phyloP scores from a whole-genome alignment of 2,329 filamentous ascomycete genomes.

The Delphinella strobiligena region DNA sequence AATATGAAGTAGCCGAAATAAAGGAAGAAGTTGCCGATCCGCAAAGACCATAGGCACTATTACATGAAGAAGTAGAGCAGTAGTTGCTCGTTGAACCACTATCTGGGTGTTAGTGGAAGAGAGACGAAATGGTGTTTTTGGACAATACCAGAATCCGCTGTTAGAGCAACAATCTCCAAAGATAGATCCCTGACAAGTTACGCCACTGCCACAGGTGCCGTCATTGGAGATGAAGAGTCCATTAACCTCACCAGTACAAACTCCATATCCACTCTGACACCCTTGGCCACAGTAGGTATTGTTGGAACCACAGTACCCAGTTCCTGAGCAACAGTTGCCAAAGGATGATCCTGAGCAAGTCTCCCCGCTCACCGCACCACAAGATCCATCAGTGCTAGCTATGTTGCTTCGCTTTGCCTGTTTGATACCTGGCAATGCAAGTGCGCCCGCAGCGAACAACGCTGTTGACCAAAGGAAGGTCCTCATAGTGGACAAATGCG shows the following conservation, averaged over 20 bases:
- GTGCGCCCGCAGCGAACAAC: slow-evolving; percentile 4
- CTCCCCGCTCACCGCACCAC: slow-evolving; percentile 1
- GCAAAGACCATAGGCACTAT: slow-evolving; percentile 1
- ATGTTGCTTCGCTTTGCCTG: not conserved
- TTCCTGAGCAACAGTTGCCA: slow-evolving; percentile 3
- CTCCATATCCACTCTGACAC: slow-evolving; percentile 4
- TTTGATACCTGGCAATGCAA: slow-evolving; percentile 3
- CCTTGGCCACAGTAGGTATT: slow-evolving; percentile 4
- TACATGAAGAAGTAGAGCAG: slow-evolving; percentile 1
- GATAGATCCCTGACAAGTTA: slow-evolving; percentile 5
- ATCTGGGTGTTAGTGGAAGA: not conserved
- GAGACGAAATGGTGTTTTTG: not conserved
- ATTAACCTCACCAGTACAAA: slow-evolving; percentile 1
- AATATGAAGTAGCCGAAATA: not conserved
- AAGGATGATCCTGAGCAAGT: slow-evolving; percentile 7
- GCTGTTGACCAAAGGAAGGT: not conserved
- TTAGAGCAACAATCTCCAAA: slow-evolving; percentile 5
- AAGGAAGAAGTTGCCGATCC: not conserved
- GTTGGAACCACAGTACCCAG: slow-evolving; percentile 2
- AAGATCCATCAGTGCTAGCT: slow-evolving; percentile 4
- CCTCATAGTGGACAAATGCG: not conserved
- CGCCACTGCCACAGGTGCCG: slow-evolving; percentile 3
- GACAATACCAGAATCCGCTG: slow-evolving; percentile 4
- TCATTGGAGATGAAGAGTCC: slow-evolving; percentile 4
- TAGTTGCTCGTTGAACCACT: slow-evolving; percentile 1